These are phyloP conservation scores for Fusarium robinianum DNA, from an alignment of 2,329 filamentous ascomycete species.

Conservation along the genomic window DNA sequence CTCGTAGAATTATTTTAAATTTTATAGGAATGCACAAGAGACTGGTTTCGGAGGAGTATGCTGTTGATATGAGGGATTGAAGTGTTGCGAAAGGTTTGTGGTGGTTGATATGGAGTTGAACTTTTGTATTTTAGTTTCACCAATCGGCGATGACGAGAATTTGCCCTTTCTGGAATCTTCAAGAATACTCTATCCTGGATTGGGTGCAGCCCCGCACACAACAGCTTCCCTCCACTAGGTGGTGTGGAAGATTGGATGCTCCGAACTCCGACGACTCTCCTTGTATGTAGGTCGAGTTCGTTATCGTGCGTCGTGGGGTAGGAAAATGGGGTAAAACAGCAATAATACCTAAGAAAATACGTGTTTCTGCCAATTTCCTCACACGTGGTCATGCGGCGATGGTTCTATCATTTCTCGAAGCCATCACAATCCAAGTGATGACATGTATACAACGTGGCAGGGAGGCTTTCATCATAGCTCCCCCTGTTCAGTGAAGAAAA, in stretches of 20 bases:
- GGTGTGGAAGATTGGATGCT: constrained; percentile 30
- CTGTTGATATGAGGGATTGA: constrained; percentile 6
- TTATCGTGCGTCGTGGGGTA: too few species aligned
- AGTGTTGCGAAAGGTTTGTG: constrained; percentile 9
- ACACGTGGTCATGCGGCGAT: too few species aligned
- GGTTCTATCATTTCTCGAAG: not conserved
- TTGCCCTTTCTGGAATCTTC: constrained; percentile 50
- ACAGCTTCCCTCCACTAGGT: not conserved
- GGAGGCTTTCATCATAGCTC: constrained; percentile 38
- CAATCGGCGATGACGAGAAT: constrained; percentile 29
- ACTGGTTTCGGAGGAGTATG: not conserved
- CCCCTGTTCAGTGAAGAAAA: constrained; percentile 30
- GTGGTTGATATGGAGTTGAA: constrained; percentile 11
- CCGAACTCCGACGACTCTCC: constrained; percentile 10
- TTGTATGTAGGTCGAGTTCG: not conserved
- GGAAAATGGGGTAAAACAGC: too few species aligned
- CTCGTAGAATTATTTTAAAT: not conserved
- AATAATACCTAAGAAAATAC: too few species aligned
- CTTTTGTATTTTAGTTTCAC: constrained; percentile 25
- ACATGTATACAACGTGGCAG: constrained; percentile 29
- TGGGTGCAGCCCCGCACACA: constrained; percentile 31
- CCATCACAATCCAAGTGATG: constrained; percentile 15
- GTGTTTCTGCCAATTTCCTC: too few species aligned
- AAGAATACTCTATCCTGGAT: constrained; percentile 40
- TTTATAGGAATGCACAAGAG: too few species aligned